These are phyloP conservation scores for Syncephalastrum racemosum DNA, from an alignment of 371 early-diverging fungal genomes.

Conservation along the genomic window DNA sequence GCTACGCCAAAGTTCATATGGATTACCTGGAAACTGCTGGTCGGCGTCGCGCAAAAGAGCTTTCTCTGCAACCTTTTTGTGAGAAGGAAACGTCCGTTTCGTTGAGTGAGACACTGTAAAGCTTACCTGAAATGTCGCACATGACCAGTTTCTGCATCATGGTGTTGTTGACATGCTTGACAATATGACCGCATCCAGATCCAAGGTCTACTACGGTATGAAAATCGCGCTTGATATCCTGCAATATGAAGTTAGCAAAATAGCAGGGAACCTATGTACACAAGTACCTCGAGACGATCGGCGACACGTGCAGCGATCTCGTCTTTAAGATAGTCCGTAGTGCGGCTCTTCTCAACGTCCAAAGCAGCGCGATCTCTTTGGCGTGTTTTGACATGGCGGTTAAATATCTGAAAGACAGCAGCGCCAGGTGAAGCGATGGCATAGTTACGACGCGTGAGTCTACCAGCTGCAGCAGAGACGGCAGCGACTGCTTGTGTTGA, in stretches of 20 bases:
- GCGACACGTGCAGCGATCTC: constrained; percentile 87
- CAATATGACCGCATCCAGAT: constrained; percentile 87
- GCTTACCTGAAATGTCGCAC: constrained; percentile 82
- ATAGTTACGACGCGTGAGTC: constrained; percentile 12
- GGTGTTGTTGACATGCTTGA: constrained; percentile 76
- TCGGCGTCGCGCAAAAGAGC: constrained; percentile 70
- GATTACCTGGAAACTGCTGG: constrained; percentile 61
- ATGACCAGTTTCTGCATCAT: constrained; percentile 81
- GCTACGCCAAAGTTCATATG: constrained; percentile 39
- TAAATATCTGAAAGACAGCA: constrained; percentile 69
- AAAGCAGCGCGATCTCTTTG: constrained; percentile 84
- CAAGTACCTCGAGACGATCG: constrained; percentile 79
- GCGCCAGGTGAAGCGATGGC: constrained; percentile 20
- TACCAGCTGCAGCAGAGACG: too few relatives aligned
- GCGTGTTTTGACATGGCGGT: constrained; percentile 68
- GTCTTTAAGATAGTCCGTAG: constrained; percentile 91
- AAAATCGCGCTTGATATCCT: constrained; percentile 82
- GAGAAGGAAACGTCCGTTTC: neutral
- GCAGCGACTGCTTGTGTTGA: too few relatives aligned
- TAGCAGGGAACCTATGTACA: neutral
- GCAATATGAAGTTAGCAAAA: neutral
- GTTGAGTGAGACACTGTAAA: neutral
- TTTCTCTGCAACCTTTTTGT: constrained; percentile 45
- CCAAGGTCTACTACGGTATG: constrained; percentile 87
- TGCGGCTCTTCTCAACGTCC: constrained; percentile 58